Conservation (phyloP, 306 rosid species). For the Casuarina equisetifolia region DNA sequence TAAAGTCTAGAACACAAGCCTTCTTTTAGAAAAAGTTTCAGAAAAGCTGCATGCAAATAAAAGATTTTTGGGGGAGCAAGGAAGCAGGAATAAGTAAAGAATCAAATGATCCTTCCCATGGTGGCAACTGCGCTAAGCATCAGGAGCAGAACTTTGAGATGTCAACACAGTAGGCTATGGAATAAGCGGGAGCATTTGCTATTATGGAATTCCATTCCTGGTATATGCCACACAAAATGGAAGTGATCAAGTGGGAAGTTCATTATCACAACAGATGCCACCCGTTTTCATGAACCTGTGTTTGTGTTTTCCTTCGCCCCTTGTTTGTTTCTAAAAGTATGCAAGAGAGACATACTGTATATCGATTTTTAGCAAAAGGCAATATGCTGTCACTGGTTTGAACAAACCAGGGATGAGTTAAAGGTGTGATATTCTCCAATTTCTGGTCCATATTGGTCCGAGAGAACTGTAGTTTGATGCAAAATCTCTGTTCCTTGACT, state of each 20-base stretch:
- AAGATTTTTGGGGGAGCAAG: not conserved
- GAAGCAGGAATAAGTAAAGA: not conserved
- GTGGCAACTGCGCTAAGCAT: not conserved
- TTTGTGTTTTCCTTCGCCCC: not conserved
- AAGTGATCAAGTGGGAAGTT: not conserved
- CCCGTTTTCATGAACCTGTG: not conserved
- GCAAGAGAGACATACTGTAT: not conserved
- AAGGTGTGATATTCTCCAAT: not conserved
- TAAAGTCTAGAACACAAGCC: too few relatives aligned
- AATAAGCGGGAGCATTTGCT: not conserved
- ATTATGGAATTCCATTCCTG: not conserved
- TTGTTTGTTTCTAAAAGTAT: not conserved
- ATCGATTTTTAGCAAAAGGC: not conserved
- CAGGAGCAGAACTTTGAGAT: not conserved
- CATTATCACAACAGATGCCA: not conserved
- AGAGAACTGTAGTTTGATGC: not conserved
- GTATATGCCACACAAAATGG: not conserved
- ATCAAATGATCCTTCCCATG: not conserved
- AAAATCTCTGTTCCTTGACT: not conserved
- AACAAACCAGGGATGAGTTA: not conserved
- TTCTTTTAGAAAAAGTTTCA: too few relatives aligned
- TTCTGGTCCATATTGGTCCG: not conserved
- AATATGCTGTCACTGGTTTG: not conserved
- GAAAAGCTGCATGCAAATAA: too few relatives aligned
- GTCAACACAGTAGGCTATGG: too few relatives aligned